These are phyloP conservation scores for Saposhnikovia divaricata DNA, from an alignment of 129 eudicot genomes.

Conservation along the genomic window DNA sequence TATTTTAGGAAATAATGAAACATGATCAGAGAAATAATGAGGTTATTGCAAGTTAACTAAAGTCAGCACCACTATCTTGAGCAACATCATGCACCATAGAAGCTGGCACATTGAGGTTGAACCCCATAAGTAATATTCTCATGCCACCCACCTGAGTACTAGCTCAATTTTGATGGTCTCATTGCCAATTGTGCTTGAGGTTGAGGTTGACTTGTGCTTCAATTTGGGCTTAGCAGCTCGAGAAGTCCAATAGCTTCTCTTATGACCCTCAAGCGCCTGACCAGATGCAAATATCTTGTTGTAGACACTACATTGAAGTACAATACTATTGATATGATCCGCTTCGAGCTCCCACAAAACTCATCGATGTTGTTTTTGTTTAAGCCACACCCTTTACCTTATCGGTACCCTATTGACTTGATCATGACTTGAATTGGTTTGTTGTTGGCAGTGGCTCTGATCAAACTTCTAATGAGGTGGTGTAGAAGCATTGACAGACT, in stretches of 20 bases:
- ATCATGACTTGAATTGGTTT: too few species aligned
- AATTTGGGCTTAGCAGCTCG: too few species aligned
- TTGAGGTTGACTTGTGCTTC: background rate
- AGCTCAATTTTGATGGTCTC: constrained; percentile 23
- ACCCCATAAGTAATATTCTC: constrained; percentile 19
- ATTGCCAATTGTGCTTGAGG: constrained; percentile 20
- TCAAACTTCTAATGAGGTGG: background rate
- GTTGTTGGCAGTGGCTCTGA: background rate
- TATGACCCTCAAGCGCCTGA: constrained; percentile 40
- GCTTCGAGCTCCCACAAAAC: background rate
- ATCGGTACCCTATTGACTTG: too few species aligned
- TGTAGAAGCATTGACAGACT: background rate
- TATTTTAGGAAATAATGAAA: too few species aligned
- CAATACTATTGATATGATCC: background rate
- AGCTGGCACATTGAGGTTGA: constrained; percentile 55
- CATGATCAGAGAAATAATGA: too few species aligned
- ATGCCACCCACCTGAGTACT: constrained; percentile 21
- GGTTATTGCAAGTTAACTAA: too few species aligned
- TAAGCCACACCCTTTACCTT: background rate
- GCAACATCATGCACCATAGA: constrained; percentile 22
- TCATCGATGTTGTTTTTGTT: background rate
- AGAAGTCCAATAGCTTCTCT: constrained; percentile 40
- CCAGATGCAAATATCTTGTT: constrained; percentile 35
- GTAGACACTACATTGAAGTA: constrained; percentile 30
- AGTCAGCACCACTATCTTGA: background rate